Evolutionary conservation across 2,329 filamentous ascomycete genomes (phyloP).

Genomic region (Venturia asperata): DNA sequence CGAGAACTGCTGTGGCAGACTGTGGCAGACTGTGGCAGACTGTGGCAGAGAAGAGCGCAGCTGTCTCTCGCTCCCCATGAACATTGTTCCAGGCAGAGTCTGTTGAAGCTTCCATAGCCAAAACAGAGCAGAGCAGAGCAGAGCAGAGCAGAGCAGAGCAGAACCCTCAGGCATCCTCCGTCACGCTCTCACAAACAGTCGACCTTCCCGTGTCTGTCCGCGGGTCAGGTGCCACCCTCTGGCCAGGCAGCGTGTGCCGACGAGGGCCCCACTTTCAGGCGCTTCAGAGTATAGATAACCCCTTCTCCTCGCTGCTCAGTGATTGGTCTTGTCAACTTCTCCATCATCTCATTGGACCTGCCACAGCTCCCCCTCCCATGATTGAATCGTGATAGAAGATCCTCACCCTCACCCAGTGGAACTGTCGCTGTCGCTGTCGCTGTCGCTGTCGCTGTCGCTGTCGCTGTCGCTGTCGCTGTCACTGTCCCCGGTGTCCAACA

Average conservation of each 20-base stretch:
- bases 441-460: no score
- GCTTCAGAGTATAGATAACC: not conserved
- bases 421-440: no score
- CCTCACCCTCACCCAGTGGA: not conserved
- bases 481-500: no score
- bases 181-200: constrained; percentile 3
- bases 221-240: not conserved
- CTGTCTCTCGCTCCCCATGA: no score
- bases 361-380: not conserved
- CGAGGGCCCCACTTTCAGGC: not conserved
- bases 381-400: constrained; percentile 10
- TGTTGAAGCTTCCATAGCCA: no score
- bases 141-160: no score
- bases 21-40: no score
- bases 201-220: not conserved
- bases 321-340: not conserved
- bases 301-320: not conserved
- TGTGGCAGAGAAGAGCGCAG: no score
- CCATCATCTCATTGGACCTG: constrained; percentile 7
- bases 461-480: no score
- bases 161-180: not conserved
- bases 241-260: not conserved
- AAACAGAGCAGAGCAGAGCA: no score
- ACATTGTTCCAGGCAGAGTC: no score
- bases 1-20: no score